phyloP scores from a whole-genome alignment of 2,329 filamentous ascomycete species.

The Westerdykella ornata region DNA sequence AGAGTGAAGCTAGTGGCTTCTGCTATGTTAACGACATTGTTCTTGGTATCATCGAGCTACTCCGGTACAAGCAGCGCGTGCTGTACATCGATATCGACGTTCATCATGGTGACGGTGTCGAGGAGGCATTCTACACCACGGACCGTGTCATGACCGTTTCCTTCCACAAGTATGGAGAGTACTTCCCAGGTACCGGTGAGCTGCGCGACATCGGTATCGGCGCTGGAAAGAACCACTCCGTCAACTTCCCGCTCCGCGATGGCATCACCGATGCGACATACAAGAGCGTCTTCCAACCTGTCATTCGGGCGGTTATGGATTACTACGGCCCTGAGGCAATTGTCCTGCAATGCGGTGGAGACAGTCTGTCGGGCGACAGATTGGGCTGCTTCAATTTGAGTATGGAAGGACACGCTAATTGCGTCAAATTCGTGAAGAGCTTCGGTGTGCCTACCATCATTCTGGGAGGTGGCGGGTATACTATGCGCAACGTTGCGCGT shows the following conservation, averaged over 20 bases:
- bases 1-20: constrained; percentile 44
- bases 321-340: constrained; percentile 62
- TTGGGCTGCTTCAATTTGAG: constrained; percentile 64
- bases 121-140: constrained; percentile 65
- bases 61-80: constrained; percentile 58
- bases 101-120: constrained; percentile 62
- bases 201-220: constrained; percentile 62
- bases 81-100: constrained; percentile 63
- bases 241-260: constrained; percentile 64
- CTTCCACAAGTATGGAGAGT: constrained; percentile 68
- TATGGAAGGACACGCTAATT: constrained; percentile 65
- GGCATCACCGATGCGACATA: constrained; percentile 63
- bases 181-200: constrained; percentile 64
- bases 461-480: constrained; percentile 62
- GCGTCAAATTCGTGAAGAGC: constrained; percentile 61
- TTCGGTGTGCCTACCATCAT: constrained; percentile 61
- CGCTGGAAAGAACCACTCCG: constrained; percentile 60
- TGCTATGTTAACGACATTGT: constrained; percentile 56
- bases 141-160: constrained; percentile 66
- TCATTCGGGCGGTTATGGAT: constrained; percentile 62
- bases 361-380: constrained; percentile 60
- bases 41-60: constrained; percentile 58
- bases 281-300: constrained; percentile 62
- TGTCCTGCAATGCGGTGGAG: constrained; percentile 62
- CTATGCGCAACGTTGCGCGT: constrained; percentile 58